Evolutionary conservation across 2,329 filamentous ascomycete species (phyloP), one percentile per base, ranked within the genome.

Genomic region (Bipolaris zeicola): DNA sequence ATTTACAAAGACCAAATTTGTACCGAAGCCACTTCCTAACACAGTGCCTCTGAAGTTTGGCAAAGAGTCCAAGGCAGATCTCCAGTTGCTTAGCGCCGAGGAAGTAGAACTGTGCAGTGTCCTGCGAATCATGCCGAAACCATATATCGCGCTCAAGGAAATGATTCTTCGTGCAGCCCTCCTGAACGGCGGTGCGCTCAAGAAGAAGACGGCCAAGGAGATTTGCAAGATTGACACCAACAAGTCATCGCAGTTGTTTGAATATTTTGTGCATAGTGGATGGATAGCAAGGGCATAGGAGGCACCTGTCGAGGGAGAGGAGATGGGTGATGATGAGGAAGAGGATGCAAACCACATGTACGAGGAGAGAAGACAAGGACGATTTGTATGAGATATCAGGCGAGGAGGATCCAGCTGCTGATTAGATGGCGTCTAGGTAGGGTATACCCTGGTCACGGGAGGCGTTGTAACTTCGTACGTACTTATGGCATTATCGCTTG

Each of bases 91-190:
- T 41, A 91, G 90, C 0, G 83, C 87, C 0, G 92, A 96, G 63
- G 95, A 99, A 76, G 81, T 86, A 4, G 91, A 96, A 69, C 80
- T 99, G 0, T 99, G 95, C 79, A 90, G 91, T 66, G 84, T 89
- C 38, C 84, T 96, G 13, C 86, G 92, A 39, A 79, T 99, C 50
- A 90, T 95, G 76, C 95, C 95, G 0, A 99, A 99, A 79, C 91
- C 95, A 1, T 99, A 97, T 75, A 78, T 97, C 5, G 92, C 92
- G 71, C 92, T 98, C 77, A 99, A 99, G 77, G 92, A 97, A 74
- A 88, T 90, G 59, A 82, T 98, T n/a, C 78, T 98, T 50, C 91
- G 91, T 68, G 94, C 98, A 73, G 91, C 94, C 0, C 85, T 96
- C 74, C 95, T 94, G 78, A 88, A 88, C 56, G 94, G 95, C 56